Conservation (phyloP, 345 rosid species). For the Rhodamnia argentea region DNA sequence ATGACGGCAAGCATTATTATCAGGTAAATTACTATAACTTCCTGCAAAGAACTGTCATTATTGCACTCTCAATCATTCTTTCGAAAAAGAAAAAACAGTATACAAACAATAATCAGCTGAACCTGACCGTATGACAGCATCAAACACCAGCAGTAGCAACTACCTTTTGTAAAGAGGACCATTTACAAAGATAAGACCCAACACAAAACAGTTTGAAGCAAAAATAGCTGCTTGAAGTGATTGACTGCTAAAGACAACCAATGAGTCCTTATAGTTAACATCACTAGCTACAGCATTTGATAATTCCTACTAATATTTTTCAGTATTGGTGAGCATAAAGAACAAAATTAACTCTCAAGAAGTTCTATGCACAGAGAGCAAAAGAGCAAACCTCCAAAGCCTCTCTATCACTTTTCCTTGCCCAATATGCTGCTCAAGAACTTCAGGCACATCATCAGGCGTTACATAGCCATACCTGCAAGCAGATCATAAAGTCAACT, state of each 20-base stretch:
- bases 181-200: neutral
- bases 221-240: neutral
- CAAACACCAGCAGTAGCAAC: neutral
- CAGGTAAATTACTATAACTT: neutral
- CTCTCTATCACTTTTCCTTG: conserved; percentile 62
- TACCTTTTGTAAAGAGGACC: neutral
- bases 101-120: neutral
- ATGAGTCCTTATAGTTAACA: neutral
- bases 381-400: conserved; percentile 61
- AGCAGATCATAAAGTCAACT: neutral
- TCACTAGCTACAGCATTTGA: neutral
- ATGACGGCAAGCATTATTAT: neutral
- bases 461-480: conserved; percentile 97
- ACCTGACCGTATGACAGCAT: neutral
- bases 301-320: neutral
- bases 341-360: neutral
- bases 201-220: neutral
- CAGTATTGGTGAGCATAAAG: neutral
- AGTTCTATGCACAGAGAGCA: neutral
- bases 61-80: neutral
- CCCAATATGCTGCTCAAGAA: conserved; percentile 83
- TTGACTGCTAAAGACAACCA: neutral
- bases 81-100: neutral
- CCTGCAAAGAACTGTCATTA: neutral
- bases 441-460: conserved; percentile 76